Conservation (phyloP, 768 basidiomycete genomes). For the Tricholoma sp. region DNA sequence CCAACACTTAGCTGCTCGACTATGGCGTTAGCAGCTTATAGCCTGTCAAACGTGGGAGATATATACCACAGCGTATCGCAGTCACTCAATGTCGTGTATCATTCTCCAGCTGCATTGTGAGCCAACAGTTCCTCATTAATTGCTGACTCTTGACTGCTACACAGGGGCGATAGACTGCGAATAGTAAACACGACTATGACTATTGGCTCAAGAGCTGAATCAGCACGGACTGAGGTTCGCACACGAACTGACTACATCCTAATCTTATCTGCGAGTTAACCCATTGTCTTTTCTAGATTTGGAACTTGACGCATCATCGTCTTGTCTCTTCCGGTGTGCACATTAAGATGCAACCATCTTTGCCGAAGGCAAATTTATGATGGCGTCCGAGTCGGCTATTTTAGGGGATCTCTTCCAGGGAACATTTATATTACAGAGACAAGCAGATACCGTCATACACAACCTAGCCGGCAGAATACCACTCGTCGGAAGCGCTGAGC, state of each 20-base stretch:
- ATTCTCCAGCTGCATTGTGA: conserved; percentile 50
- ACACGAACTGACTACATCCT: neutral
- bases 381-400: neutral
- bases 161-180: conserved; percentile 45
- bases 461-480: too few relatives aligned
- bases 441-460: too few relatives aligned
- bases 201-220: conserved; percentile 40
- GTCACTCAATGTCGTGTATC: conserved; percentile 48
- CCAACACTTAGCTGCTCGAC: conserved; percentile 42
- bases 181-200: conserved; percentile 50
- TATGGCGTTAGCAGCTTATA: conserved; percentile 37
- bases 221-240: conserved; percentile 46
- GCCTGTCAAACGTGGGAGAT: conserved; percentile 19
- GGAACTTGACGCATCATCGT: conserved; percentile 48
- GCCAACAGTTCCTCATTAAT: conserved; percentile 5
- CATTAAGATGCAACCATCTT: conserved; percentile 48
- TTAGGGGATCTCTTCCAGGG: too few relatives aligned
- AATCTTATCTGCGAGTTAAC: neutral
- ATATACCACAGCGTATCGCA: conserved; percentile 38
- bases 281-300: conserved; percentile 34
- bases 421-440: too few relatives aligned
- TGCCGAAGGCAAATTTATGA: conserved; percentile 23
- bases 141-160: neutral
- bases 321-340: conserved; percentile 52
- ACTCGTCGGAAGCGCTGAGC: too few relatives aligned